Conservation (phyloP, 2,329 filamentous ascomycete species). For the Cercospora berteroae region DNA sequence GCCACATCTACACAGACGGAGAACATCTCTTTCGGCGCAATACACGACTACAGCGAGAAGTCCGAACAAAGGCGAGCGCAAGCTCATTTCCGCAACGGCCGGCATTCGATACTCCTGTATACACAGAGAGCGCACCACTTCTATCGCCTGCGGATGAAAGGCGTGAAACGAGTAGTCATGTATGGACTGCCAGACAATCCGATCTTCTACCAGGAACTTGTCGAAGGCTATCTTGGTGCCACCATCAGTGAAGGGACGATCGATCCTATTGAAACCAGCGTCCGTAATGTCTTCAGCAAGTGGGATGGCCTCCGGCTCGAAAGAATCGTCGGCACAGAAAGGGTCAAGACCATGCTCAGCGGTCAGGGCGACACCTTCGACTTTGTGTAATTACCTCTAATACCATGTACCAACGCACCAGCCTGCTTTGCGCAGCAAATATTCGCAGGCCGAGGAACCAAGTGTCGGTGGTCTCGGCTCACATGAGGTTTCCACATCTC, state of each 20-base stretch:
- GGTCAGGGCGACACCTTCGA: conserved; percentile 78
- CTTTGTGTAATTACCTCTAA: conserved; percentile 62
- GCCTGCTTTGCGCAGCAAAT: background rate
- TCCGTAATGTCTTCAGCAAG: conserved; percentile 70
- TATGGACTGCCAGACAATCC: conserved; percentile 90
- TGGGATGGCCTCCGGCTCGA: conserved; percentile 90
- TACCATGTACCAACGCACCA: background rate
- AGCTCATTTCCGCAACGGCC: conserved; percentile 80
- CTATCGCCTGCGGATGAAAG: conserved; percentile 77
- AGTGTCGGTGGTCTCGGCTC: background rate
- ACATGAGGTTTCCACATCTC: background rate
- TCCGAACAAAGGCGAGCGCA: conserved; percentile 78
- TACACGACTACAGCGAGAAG: conserved; percentile 83
- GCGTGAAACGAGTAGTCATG: conserved; percentile 80
- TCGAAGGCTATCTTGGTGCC: conserved; percentile 62
- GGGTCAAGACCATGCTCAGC: conserved; percentile 80
- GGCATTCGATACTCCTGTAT: conserved; percentile 82
- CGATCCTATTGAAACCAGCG: conserved; percentile 48
- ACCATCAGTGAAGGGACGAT: conserved; percentile 59
- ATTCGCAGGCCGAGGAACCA: background rate
- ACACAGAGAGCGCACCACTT: conserved; percentile 97
- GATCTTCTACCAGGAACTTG: conserved; percentile 73
- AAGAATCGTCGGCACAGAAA: conserved; percentile 76
- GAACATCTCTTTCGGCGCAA: conserved; percentile 70
- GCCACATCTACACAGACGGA: conserved; percentile 62